phyloP scores from a whole-genome alignment of 768 basidiomycete species.

The Podaxis sp. region DNA sequence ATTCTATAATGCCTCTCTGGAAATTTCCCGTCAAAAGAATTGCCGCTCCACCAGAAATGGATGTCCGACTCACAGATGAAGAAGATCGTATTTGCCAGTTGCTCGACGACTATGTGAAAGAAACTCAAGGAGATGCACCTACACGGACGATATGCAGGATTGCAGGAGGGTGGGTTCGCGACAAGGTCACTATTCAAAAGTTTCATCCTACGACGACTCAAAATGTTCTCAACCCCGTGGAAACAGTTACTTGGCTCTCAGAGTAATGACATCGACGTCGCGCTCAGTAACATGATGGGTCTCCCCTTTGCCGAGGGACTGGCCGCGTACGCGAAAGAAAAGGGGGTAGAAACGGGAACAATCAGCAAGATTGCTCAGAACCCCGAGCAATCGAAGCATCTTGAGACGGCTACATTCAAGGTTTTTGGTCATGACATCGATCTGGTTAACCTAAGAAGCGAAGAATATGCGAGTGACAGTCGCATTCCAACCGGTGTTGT shows the following conservation, averaged over 20 bases:
- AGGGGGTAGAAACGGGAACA: constrained; percentile 50
- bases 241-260: constrained; percentile 73
- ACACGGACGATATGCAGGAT: constrained; percentile 76
- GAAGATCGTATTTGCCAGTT: constrained; percentile 73
- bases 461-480: constrained; percentile 85
- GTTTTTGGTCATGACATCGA: constrained; percentile 84
- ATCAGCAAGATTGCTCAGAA: constrained; percentile 89
- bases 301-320: constrained; percentile 83
- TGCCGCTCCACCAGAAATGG: constrained; percentile 23
- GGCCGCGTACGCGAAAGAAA: constrained; percentile 53
- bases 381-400: constrained; percentile 96
- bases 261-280: constrained; percentile 93
- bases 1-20: constrained; percentile 19
- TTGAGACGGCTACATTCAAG: constrained; percentile 89
- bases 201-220: background rate
- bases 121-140: constrained; percentile 50
- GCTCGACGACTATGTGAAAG: constrained; percentile 74
- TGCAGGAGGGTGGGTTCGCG: constrained; percentile 98
- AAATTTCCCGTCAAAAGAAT: constrained; percentile 17
- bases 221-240: constrained; percentile 6
- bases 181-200: constrained; percentile 64
- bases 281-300: constrained; percentile 87
- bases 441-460: constrained; percentile 90
- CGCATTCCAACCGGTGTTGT: constrained; percentile 90
- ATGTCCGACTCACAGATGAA: constrained; percentile 58